Conservation (phyloP, 202 grass and related monocot species). For the Cymbopogon flexuosus region DNA sequence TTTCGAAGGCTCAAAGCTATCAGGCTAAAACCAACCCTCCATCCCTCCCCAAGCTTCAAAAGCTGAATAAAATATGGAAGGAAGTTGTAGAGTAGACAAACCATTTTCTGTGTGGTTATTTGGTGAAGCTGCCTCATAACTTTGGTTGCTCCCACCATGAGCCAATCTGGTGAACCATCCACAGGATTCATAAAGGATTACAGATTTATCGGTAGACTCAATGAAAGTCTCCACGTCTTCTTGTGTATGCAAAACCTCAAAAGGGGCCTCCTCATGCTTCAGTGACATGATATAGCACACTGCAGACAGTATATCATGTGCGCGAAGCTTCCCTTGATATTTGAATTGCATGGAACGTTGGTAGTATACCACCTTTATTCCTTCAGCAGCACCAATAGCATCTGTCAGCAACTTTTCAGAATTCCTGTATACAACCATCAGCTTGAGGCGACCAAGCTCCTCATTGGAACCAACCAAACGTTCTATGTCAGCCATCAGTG, state of each 20-base stretch:
- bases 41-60: neutral
- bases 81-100: conserved; percentile 38
- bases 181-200: conserved; percentile 81
- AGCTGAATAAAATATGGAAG: conserved; percentile 3
- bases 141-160: conserved; percentile 45
- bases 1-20: neutral
- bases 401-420: conserved; percentile 70
- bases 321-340: conserved; percentile 74
- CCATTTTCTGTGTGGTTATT: conserved; percentile 58
- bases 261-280: conserved; percentile 59
- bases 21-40: neutral
- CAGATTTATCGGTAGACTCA: conserved; percentile 74
- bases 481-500: conserved; percentile 70
- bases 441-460: conserved; percentile 52
- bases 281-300: conserved; percentile 56
- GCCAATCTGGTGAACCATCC: conserved; percentile 73
- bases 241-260: conserved; percentile 57
- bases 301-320: conserved; percentile 60
- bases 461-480: conserved; percentile 34
- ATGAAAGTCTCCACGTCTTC: conserved; percentile 67
- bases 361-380: conserved; percentile 70
- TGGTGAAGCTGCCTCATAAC: conserved; percentile 34
- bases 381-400: conserved; percentile 59
- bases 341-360: conserved; percentile 57
- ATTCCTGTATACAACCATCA: conserved; percentile 84